Percentiles rank a stretch among this genome's conserved stretches.
These are phyloP conservation scores for Trichomonas vaginalis DNA, from an alignment of 208 protist species.

Conservation along the genomic window DNA sequence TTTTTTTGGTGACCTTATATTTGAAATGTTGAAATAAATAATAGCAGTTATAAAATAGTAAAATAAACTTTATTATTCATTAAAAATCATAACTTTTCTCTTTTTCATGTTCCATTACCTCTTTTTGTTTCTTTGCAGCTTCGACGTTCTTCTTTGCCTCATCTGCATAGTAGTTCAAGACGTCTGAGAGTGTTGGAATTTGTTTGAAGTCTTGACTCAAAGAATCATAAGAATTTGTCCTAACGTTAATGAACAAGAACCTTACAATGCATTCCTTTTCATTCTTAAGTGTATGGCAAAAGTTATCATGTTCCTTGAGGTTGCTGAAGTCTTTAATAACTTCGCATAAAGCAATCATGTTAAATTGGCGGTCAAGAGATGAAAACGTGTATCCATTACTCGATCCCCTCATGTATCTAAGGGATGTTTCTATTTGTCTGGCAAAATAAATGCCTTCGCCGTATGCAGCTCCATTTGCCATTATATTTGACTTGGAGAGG, in stretches of 20 bases:
- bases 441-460: neutral
- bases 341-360: neutral
- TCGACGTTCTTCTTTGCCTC: neutral
- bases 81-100: neutral
- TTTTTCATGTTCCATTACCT: neutral
- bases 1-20: too few relatives aligned
- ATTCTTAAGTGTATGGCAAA: neutral
- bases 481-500: neutral
- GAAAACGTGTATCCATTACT: neutral
- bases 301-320: neutral
- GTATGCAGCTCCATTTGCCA: neutral
- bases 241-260: neutral
- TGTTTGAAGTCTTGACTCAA: neutral
- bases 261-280: neutral
- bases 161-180: neutral
- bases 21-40: too few relatives aligned
- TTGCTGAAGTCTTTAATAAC: neutral
- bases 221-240: neutral
- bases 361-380: neutral
- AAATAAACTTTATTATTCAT: neutral
- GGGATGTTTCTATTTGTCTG: neutral
- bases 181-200: neutral
- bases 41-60: too few relatives aligned
- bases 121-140: neutral
- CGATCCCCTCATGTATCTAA: neutral